Base-by-base conservation (phyloP, 2,329 filamentous ascomycete genomes). In the Curvularia lunata region DNA sequence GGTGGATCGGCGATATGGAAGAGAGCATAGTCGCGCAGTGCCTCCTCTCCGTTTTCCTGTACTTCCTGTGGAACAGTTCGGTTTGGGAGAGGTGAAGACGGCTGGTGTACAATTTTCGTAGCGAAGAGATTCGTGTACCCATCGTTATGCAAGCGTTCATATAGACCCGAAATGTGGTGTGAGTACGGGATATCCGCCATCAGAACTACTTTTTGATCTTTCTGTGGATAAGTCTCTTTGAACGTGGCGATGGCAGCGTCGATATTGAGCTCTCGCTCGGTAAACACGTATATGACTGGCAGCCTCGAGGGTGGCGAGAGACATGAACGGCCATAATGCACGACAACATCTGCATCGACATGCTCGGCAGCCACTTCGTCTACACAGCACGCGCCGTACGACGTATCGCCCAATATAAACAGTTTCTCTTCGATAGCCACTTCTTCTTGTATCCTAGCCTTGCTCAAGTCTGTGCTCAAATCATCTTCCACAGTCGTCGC, bases 301-400 rank as follows among this genome's bases (percentile, higher is more conserved):
- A 98, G 79, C 54, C 92, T 83, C 10, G 91, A 90, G 0, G 94
- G 96, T 0, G 94, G 94, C 7, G 92, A 97, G 23, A 99, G 82
- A 72, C 95, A 99, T 0, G 94, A 90, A 51, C 95, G 85, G 3
- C 95, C 95, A 69, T 98, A 99, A 75, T 99, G 95, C 13, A 99
- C 89, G 1, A 98, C 91, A 0, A 92, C 91, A 61, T 98, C 90
- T 6, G 95, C 93, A 69, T 92, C 85, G 16, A 92, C 90, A 75
- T 99, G 95, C 75, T 99, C 93, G 2, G 95, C 95, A 0, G 95
- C 95, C 40, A 98, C 89, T 79, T 99, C 95, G 71, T 99, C 95
- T 18, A 98, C 93, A 71, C 95, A 99, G 79, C 95, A 99, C 0
- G 94, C 89, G 58, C 95, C 96, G 77, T 98, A 99, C 1, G 94